A percentile compares a stretch with the other conserved stretches of the same genome.
phyloP scores from a whole-genome alignment of 75 land plant genomes.

The Cryptomeria japonica region DNA sequence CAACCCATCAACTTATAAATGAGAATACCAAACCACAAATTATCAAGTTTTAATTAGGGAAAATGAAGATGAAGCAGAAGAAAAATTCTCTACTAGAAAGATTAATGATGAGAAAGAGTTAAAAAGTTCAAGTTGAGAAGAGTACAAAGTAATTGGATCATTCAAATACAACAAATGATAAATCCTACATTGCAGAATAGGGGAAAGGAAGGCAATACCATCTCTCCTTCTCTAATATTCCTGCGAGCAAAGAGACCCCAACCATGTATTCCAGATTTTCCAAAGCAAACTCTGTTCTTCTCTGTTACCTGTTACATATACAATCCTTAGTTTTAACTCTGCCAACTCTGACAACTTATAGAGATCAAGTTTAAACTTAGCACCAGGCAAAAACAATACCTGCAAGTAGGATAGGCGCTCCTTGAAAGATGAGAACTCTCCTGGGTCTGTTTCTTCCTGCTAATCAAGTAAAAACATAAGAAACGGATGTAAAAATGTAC shows the following conservation, averaged over 20 bases:
- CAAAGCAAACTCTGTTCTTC: constrained; percentile 78
- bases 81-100: neutral
- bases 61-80: neutral
- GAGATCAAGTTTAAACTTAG: neutral
- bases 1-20: neutral
- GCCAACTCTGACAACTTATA: neutral
- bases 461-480: constrained; percentile 4
- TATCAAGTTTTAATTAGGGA: neutral
- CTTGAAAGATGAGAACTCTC: constrained; percentile 43
- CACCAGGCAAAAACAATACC: neutral
- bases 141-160: neutral
- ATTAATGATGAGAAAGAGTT: neutral
- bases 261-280: constrained; percentile 92
- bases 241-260: constrained; percentile 97
- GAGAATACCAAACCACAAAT: neutral
- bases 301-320: constrained; percentile 67
- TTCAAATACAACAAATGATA: neutral
- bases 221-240: constrained; percentile 90
- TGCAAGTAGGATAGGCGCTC: constrained; percentile 45
- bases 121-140: neutral
- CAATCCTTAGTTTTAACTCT: neutral
- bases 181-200: neutral
- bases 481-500: neutral
- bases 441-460: constrained; percentile 36
- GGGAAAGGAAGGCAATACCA: constrained; percentile 47